phyloP scores from a whole-genome alignment of 2,329 filamentous ascomycete species.

The Dactylella cylindrospora region DNA sequence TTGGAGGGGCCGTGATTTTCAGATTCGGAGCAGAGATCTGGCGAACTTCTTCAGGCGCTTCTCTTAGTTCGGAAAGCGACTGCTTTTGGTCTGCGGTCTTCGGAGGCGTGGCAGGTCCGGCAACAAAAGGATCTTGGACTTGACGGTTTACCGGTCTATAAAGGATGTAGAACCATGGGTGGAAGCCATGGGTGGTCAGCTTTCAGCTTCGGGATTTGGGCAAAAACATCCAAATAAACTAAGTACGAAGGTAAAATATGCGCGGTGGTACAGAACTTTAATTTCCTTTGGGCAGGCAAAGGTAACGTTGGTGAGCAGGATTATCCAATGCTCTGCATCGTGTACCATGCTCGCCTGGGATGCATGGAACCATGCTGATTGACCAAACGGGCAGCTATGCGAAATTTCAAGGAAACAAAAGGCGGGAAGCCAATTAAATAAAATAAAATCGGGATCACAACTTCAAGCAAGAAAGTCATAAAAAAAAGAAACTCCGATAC shows the following conservation, averaged over 20 bases:
- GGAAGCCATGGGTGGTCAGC: conserved; percentile 38
- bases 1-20: conserved; percentile 24
- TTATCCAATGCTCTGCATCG: too few species aligned
- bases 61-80: conserved; percentile 37
- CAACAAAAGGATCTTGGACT: conserved; percentile 38
- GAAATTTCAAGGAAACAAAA: neutral
- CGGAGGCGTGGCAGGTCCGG: conserved; percentile 36
- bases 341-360: too few species aligned
- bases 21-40: conserved; percentile 22
- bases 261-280: conserved; percentile 43
- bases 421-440: conserved; percentile 3
- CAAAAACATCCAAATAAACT: too few species aligned
- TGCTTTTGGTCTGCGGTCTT: conserved; percentile 43
- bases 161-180: conserved; percentile 22
- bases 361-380: too few species aligned
- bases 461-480: conserved; percentile 1
- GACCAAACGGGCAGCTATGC: conserved; percentile 30
- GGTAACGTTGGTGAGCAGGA: too few species aligned
- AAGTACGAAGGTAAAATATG: conserved; percentile 12
- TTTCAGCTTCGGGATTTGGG: conserved; percentile 20
- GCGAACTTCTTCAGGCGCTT: conserved; percentile 32
- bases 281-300: conserved; percentile 36
- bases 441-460: conserved; percentile 1
- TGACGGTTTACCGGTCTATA: conserved; percentile 40
- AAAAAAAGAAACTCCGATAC: conserved; percentile 1